Evolutionary conservation across 306 rosid species (phyloP), one percentile per base, ranked within the genome.

Genomic region (Corylus americana): DNA sequence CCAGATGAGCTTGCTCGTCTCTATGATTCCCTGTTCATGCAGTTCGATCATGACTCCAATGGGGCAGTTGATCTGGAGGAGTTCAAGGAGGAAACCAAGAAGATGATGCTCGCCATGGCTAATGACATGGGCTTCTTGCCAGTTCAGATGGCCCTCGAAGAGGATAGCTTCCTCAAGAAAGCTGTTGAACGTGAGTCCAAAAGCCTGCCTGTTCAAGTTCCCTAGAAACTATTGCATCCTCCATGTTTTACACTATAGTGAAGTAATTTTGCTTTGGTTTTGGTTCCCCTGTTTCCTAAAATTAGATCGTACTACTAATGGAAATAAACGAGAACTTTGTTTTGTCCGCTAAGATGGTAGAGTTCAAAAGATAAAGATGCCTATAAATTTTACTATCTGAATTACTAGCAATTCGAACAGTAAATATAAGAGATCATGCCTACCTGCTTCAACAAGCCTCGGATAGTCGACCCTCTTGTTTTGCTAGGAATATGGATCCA

Each of bases 41-140:
- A 79, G 47, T 92, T 88, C 7, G 97, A 89, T 74, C 94, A 86
- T 55, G 85, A 90, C 77, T 81, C 85, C 39, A 86, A 87, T 75
- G 93, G 98, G 55, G 25, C 80, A 0, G 86, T 93, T 76, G 92
- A 91, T 79, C 73, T 91, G 14, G 91, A 85, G 25, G 96, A 93
- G 78, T 93, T 86, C 85, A 77, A 85, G 85, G 86, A 75, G 18
- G 98, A 90, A 78, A 90, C 97, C 50, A 89, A 84, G 89, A 71
- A 70, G 71, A 91, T 89, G 85, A 77, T 93, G 97, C 83, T 93
- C 70, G 95, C 92, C 18, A 86, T 93, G 94, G 92, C 97, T 0
- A 87, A 82, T 49, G 93, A 92, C 16, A 67, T 93, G 84, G 97
- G 95, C 10, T 82, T 86, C 88, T 76, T 85, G 82, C 93, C 97